Evolutionary conservation across 2,329 filamentous ascomycete genomes (phyloP).

Genomic region (Colletotrichum tabaci): DNA sequence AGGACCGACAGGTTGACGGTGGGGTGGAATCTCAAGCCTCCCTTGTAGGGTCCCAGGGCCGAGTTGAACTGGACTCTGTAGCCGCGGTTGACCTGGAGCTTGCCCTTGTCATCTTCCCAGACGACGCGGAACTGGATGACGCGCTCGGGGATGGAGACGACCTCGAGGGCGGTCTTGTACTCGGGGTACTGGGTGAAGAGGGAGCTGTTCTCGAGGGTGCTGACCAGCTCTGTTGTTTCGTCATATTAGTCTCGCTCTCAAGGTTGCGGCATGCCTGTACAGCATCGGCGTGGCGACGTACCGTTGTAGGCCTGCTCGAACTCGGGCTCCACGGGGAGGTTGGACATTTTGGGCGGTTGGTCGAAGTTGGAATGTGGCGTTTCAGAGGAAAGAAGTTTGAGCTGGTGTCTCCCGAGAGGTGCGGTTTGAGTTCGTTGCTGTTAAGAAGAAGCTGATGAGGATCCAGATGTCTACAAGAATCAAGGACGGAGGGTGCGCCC

Average conservation of each 20-base stretch:
- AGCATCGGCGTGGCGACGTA: constrained; percentile 59
- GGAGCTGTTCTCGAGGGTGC: constrained; percentile 92
- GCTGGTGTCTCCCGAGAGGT: constrained; percentile 25
- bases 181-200: constrained; percentile 96
- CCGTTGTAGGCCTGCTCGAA: constrained; percentile 99
- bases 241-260: constrained; percentile 43
- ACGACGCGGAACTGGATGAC: constrained; percentile 97
- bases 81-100: constrained; percentile 93
- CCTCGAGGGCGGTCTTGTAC: constrained; percentile 90
- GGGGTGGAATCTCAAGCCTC: constrained; percentile 94
- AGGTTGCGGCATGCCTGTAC: not conserved
- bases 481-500: constrained; percentile 24
- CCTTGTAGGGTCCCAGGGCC: constrained; percentile 97
- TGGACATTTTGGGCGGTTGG: constrained; percentile 74
- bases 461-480: constrained; percentile 10
- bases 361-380: not conserved
- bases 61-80: constrained; percentile 99
- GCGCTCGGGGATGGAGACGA: constrained; percentile 93
- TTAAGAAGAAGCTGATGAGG: constrained; percentile 34
- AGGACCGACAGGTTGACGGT: constrained; percentile 81
- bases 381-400: not conserved
- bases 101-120: constrained; percentile 95
- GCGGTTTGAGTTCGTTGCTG: constrained; percentile 17
- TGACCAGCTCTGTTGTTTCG: constrained; percentile 82
- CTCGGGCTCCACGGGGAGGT: constrained; percentile 91